Base-by-base conservation (phyloP, 2,329 filamentous ascomycete species). In the Arthroderma sp. region DNA sequence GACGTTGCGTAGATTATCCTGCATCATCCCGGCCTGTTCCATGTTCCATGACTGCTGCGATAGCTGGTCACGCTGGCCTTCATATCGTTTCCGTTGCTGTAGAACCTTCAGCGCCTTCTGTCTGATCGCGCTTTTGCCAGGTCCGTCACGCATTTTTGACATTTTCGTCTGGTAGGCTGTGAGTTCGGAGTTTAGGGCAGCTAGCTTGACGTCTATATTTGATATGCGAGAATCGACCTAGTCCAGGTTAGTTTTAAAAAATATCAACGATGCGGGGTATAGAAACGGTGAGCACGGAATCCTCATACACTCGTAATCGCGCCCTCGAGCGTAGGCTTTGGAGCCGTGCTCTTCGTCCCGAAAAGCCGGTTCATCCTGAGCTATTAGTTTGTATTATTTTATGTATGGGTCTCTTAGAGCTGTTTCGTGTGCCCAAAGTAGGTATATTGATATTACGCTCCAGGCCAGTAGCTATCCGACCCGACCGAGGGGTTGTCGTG, bases 11-110 rank as follows among this genome's bases (percentile, higher is more conserved):
- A 98, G 81, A 69, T 97, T 97, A 75, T 97, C 91, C 76, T 95
- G 90, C 91, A 97, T 96, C 81, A 91, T 94, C 70, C 87, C 87
- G 2, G 91, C 91, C 74, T 96, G 91, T 76, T 97, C 91, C 91
- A 98, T 96, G 76, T 97, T 97, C 91, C 91, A 97, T 21, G 88
- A 88, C 75, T 98, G 93, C 63, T 86, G 81, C 74, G 95, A 87
- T 56, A 97, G 83, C 74, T 97, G 91, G 67, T 96, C 90, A 63
- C 91, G 88, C 74, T 96, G 90, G 2, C 82, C 80, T 74, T 98
- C 93, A 82, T 95, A 95, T 73, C 91, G 86, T 71, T 95, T 95
- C 65, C 91, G 86, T 59, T 90, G 87, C 75, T 95, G 89, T 1
- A 97, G 84, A 9, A 97, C 84, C 67, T 95, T 95, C 66, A 95